Percentiles rank a stretch among this genome's conserved stretches.
phyloP scores from a whole-genome alignment of 108 stramenopile genomes.

The Skeletonema costatum region DNA sequence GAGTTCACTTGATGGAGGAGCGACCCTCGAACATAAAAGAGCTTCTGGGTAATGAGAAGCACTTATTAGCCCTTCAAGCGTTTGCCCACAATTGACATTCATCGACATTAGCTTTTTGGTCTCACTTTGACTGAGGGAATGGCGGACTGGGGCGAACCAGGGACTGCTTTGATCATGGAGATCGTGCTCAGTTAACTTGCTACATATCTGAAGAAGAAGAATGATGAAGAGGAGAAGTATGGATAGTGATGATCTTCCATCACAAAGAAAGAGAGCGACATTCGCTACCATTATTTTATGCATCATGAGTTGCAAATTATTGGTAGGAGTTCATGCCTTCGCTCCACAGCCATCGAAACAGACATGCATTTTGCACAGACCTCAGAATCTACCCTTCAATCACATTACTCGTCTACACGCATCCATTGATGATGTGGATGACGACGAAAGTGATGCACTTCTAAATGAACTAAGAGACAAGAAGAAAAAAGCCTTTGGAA shows the following conservation, averaged over 20 bases:
- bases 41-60: too few species aligned
- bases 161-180: too few species aligned
- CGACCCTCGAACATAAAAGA: too few species aligned
- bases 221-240: too few species aligned
- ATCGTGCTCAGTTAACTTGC: too few species aligned
- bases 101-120: too few species aligned
- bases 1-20: too few species aligned
- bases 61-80: too few species aligned
- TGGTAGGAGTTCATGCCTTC: not conserved
- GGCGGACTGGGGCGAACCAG: too few species aligned
- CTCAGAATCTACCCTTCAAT: not conserved
- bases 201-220: too few species aligned
- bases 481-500: slow-evolving; percentile 19
- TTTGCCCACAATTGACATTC: too few species aligned
- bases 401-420: not conserved
- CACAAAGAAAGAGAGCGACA: not conserved
- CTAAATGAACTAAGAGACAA: slow-evolving; percentile 20
- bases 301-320: not conserved
- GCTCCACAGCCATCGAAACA: not conserved
- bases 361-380: not conserved
- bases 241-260: not conserved
- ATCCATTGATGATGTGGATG: not conserved
- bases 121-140: too few species aligned
- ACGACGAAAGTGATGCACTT: not conserved
- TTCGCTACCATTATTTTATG: not conserved